phyloP scores from a whole-genome alignment of 179 eudicot genomes.

The Drosera spatulata region DNA sequence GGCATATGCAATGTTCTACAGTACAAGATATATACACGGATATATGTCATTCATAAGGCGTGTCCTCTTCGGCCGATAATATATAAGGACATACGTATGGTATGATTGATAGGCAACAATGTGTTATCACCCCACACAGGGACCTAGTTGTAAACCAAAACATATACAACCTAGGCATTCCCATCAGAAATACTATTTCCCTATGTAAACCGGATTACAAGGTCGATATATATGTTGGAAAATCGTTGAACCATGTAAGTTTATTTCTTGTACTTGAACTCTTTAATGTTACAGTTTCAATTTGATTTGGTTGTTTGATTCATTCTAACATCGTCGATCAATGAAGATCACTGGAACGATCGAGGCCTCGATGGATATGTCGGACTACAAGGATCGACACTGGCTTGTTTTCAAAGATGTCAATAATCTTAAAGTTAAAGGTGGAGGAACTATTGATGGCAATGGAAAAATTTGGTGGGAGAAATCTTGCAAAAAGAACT shows the following conservation, averaged over 20 bases:
- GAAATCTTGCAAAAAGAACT: slow-evolving; percentile 64
- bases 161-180: too few species aligned
- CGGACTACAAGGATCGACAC: slow-evolving; percentile 33
- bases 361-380: slow-evolving; percentile 37
- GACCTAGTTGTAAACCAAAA: too few species aligned
- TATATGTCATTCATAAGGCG: too few species aligned
- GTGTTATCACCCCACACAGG: too few species aligned
- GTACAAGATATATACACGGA: too few species aligned
- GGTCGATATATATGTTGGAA: too few species aligned
- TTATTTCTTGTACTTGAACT: background rate
- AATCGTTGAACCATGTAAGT: background rate
- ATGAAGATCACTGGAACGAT: slow-evolving; percentile 60
- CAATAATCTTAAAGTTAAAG: slow-evolving; percentile 35
- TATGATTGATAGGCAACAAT: too few species aligned
- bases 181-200: too few species aligned
- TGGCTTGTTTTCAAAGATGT: slow-evolving; percentile 59
- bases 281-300: background rate
- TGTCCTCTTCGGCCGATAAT: too few species aligned
- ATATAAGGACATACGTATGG: too few species aligned
- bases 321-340: background rate
- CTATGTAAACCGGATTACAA: too few species aligned
- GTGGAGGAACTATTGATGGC: slow-evolving; percentile 78
- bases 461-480: slow-evolving; percentile 86
- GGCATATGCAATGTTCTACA: too few species aligned
- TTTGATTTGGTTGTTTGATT: background rate